These are phyloP conservation scores for Marasmius oreades DNA, from an alignment of 1,284 basidiomycete species.

Conservation along the genomic window DNA sequence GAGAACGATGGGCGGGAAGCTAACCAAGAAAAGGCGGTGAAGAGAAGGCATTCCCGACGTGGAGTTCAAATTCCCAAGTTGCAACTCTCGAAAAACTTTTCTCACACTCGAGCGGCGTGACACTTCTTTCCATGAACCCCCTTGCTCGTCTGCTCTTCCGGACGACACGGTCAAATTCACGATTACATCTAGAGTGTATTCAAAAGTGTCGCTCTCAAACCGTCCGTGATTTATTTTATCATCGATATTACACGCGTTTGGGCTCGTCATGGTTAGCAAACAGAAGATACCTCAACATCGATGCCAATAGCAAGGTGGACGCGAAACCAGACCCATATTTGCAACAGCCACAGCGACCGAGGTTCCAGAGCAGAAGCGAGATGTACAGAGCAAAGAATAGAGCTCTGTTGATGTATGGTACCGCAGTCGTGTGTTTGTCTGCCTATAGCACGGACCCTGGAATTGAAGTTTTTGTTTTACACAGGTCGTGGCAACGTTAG, in stretches of 20 bases:
- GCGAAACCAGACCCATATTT: background rate
- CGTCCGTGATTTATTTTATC: background rate
- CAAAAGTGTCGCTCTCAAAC: background rate
- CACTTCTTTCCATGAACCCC: no score
- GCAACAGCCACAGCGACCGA: background rate
- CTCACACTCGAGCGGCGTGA: no score
- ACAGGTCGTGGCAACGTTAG: conserved; percentile 78
- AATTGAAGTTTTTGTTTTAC: no score
- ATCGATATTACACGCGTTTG: background rate
- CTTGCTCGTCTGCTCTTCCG: no score
- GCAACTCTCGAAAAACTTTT: no score
- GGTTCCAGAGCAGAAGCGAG: conserved; percentile 20
- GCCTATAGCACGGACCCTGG: no score
- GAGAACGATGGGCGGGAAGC: background rate
- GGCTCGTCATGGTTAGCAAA: no score
- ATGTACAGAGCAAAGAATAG: conserved; percentile 54
- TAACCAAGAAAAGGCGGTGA: background rate
- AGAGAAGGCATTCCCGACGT: background rate
- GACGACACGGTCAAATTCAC: background rate
- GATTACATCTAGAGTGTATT: background rate
- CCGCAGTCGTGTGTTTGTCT: conserved; percentile 60
- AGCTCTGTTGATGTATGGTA: conserved; percentile 75
- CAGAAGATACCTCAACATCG: no score
- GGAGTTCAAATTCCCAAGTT: no score
- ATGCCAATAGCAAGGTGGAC: no score